Conservation (phyloP, 1,284 basidiomycete genomes). For the Ceratobasidium sp. region DNA sequence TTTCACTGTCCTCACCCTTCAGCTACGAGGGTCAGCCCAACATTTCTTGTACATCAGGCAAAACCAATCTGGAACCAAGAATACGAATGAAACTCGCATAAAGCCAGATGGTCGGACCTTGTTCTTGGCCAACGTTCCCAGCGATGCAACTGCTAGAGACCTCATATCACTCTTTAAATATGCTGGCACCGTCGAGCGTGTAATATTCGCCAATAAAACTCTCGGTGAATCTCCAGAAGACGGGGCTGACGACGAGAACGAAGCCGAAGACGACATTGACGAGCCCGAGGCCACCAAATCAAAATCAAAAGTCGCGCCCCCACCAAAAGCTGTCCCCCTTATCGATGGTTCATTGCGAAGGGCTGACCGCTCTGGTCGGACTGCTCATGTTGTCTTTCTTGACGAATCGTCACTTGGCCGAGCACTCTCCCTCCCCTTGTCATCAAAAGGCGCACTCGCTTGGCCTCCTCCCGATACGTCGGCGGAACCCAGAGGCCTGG, state of each 20-base stretch:
- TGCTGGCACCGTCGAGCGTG: conserved; percentile 79
- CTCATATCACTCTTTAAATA: conserved; percentile 76
- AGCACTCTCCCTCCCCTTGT: conserved; percentile 61
- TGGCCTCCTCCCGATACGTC: conserved; percentile 66
- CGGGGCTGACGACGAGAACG: conserved; percentile 48
- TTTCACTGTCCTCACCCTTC: conserved; percentile 21
- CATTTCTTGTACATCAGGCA: conserved; percentile 28
- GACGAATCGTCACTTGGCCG: conserved; percentile 76
- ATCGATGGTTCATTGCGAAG: conserved; percentile 18
- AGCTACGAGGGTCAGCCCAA: background rate
- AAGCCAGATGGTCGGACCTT: conserved; percentile 76
- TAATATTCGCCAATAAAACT: conserved; percentile 61
- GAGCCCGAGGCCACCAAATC: conserved; percentile 16
- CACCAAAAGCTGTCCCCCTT: conserved; percentile 67
- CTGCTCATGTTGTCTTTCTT: conserved; percentile 81
- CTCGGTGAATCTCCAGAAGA: background rate
- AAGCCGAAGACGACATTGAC: conserved; percentile 49
- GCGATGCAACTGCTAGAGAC: conserved; percentile 83
- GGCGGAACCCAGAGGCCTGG: conserved; percentile 68
- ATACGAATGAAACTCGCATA: background rate
- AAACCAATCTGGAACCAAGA: conserved; percentile 31
- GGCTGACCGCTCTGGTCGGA: conserved; percentile 68
- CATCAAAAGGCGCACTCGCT: conserved; percentile 58
- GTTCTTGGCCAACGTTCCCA: conserved; percentile 87
- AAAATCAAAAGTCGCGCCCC: conserved; percentile 49